These are phyloP conservation scores for Lecanicillium sp. DNA, from an alignment of 2,329 filamentous ascomycete genomes.

Conservation along the genomic window DNA sequence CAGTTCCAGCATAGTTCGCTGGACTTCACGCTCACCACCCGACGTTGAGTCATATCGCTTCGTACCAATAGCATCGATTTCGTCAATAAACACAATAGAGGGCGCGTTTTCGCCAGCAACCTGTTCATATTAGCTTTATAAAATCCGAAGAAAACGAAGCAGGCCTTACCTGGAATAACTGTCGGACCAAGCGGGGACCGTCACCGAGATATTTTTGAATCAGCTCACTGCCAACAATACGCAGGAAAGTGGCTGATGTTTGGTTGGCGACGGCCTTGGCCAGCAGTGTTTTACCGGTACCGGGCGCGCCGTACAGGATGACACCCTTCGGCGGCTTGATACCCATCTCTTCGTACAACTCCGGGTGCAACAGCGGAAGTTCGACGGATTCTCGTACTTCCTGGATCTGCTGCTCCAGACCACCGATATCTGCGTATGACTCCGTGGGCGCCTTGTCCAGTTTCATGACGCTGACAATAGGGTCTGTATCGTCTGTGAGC, in stretches of 20 bases:
- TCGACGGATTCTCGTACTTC: constrained; percentile 97
- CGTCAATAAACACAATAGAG: constrained; percentile 97
- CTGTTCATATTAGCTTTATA: constrained; percentile 31
- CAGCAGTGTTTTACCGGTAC: constrained; percentile 92
- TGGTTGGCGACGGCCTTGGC: constrained; percentile 98
- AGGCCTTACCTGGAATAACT: constrained; percentile 72
- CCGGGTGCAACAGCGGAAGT: constrained; percentile 86
- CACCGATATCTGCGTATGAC: constrained; percentile 97
- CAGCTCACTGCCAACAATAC: constrained; percentile 93
- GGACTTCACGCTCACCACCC: constrained; percentile 93
- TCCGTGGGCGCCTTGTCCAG: constrained; percentile 97
- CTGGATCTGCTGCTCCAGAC: constrained; percentile 90
- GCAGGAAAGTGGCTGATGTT: constrained; percentile 96
- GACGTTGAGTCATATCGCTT: constrained; percentile 98
- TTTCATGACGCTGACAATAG: constrained; percentile 97
- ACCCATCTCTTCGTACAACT: constrained; percentile 99
- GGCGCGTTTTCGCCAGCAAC: constrained; percentile 94
- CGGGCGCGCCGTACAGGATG: constrained; percentile 94
- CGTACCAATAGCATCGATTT: constrained; percentile 97
- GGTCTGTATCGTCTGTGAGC: constrained; percentile 91
- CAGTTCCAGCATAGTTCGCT: constrained; percentile 96
- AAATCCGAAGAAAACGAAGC: not conserved
- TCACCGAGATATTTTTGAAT: constrained; percentile 99
- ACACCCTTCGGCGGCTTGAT: constrained; percentile 99
- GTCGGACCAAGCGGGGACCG: constrained; percentile 86